Base-by-base conservation (phyloP, 2,329 filamentous ascomycete genomes). In the Hypoxylon sp. region DNA sequence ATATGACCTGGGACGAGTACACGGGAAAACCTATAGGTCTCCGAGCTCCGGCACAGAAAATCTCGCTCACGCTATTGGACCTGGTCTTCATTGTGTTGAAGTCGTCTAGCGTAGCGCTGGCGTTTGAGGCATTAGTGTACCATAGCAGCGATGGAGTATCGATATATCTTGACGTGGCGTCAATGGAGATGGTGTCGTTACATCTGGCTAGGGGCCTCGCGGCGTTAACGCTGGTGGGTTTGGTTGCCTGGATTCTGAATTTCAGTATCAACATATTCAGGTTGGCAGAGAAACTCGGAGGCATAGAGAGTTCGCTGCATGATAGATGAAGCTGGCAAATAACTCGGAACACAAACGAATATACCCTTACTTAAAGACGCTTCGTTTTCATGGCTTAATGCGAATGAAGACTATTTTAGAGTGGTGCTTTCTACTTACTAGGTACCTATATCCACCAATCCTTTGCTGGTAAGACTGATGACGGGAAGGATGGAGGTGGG, bases 51-150 rank as follows among this genome's bases (percentile, higher is more conserved):
- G 89, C 89, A 59, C 90, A 92, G 50, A 99, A 99, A 77, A 91
- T 97, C 68, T 88, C 91, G 13, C 87, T 99, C 51, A 91, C 98
- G 63, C 87, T 99, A 56, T 86, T 97, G 59, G 95, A 99, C 78
- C 84, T 99, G 3, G 89, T 97, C 73, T 99, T 99, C 76, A 97
- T 99, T 73, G 94, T 98, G 43, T 97, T 99, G 80, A 94, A 97
- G 77, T 93, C 94, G 3, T 93, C 94, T 53, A 98, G 97, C 79
- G 86, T 97, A 24, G 91, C 92, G 41, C 82, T 99, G 67, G 94
- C 94, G 1, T 97, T 97, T 75, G 91, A 92, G 74, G 91, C 92
- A 7, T 81, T 97, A 56, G 89, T 92, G 76, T 83, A 86, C 74
- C 78, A 84, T 73, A 77, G 70, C 34, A 70, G 70, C 3, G 67